Conservation (phyloP, 2,329 filamentous ascomycete species). For the Plectosphaerella sp. region DNA sequence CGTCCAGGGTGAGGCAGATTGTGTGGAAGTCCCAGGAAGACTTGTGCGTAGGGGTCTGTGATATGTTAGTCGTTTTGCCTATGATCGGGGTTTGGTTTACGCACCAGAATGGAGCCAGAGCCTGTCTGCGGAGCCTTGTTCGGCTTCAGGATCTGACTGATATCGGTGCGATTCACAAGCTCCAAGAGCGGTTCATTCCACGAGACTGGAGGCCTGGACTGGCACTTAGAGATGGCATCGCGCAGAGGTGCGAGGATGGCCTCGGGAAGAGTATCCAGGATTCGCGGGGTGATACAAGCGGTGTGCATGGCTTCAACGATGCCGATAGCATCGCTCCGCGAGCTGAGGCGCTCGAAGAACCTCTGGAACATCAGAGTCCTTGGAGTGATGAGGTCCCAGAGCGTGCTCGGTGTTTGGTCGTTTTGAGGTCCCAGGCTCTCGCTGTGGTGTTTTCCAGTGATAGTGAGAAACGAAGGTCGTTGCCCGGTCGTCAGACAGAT, state of each 20-base stretch:
- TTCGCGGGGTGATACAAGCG: conserved; percentile 59
- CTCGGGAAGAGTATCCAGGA: conserved; percentile 82
- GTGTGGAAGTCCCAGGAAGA: conserved; percentile 71
- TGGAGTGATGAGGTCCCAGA: conserved; percentile 50
- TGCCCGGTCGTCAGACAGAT: conserved; percentile 34
- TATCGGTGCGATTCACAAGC: conserved; percentile 76
- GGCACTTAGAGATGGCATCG: conserved; percentile 80
- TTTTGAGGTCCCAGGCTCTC: conserved; percentile 24
- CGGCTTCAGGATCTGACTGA: conserved; percentile 60
- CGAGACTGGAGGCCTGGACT: conserved; percentile 71
- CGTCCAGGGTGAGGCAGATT: conserved; percentile 67
- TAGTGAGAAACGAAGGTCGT: conserved; percentile 32
- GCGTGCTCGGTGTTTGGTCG: conserved; percentile 28
- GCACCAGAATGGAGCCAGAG: conserved; percentile 33
- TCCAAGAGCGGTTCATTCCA: conserved; percentile 71
- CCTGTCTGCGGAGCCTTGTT: conserved; percentile 20
- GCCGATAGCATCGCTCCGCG: conserved; percentile 48
- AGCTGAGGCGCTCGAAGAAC: conserved; percentile 57
- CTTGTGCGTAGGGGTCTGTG: conserved; percentile 56
- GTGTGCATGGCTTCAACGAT: conserved; percentile 71
- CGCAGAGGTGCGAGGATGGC: conserved; percentile 75
- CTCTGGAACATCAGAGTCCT: conserved; percentile 66
- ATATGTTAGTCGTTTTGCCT: conserved; percentile 15
- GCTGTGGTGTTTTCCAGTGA: conserved; percentile 40
- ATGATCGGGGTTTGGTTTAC: conserved; percentile 11